These are phyloP conservation scores for Mycena maculata DNA, from an alignment of 768 basidiomycete species.

Conservation along the genomic window DNA sequence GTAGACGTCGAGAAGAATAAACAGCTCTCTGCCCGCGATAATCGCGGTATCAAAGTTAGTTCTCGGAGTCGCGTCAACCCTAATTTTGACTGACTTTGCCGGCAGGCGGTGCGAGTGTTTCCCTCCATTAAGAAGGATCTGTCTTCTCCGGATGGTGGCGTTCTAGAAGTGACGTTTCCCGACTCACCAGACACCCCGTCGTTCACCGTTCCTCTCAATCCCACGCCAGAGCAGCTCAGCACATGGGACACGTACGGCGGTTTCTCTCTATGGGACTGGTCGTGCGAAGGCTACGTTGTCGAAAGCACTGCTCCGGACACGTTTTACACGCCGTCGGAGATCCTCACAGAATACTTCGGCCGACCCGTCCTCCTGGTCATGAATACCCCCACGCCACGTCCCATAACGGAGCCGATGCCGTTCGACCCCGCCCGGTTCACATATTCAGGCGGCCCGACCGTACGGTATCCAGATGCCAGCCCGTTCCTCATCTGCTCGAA, in stretches of 20 bases:
- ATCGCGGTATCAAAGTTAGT: constrained; percentile 34
- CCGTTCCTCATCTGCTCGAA: constrained; percentile 33
- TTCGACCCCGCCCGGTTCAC: constrained; percentile 23
- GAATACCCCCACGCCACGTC: constrained; percentile 25
- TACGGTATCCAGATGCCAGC: constrained; percentile 31
- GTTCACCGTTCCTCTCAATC: constrained; percentile 30
- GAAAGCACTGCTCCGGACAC: constrained; percentile 14
- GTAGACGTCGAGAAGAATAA: constrained; percentile 37
- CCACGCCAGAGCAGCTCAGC: constrained; percentile 24
- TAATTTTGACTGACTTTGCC: background rate
- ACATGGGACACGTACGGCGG: constrained; percentile 28
- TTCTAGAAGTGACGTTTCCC: constrained; percentile 30
- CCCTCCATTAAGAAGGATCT: constrained; percentile 27
- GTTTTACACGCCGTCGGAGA: constrained; percentile 29
- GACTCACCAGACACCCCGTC: constrained; percentile 31
- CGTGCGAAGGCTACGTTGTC: constrained; percentile 29
- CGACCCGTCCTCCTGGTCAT: constrained; percentile 32
- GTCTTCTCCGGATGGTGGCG: constrained; percentile 28
- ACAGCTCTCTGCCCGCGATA: constrained; percentile 35
- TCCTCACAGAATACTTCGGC: constrained; percentile 28
- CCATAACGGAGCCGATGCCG: constrained; percentile 17
- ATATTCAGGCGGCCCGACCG: constrained; percentile 27
- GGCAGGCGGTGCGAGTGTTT: constrained; percentile 31
- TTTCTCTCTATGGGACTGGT: constrained; percentile 30
- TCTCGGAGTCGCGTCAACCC: background rate